Evolutionary conservation across 192 early-diverging fungal species (phyloP), one percentile per base, ranked within the genome.

Genomic region (Backusella liffmaniae): DNA sequence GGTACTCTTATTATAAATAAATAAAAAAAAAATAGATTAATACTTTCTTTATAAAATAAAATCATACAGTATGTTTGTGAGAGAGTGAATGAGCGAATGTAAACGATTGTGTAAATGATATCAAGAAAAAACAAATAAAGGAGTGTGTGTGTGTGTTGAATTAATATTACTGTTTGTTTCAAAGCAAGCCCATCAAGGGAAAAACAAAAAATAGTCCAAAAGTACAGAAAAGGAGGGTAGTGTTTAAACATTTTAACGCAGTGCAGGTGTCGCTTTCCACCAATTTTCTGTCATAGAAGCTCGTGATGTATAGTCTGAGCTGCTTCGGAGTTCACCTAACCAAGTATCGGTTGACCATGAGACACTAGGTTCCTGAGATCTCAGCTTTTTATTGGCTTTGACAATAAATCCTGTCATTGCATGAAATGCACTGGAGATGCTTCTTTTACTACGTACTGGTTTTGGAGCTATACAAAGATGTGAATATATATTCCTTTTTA

Each of bases 361-460:
- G 8, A 62, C 66, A 35, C 26, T 32, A n/a, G 23, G 29, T 30
- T 67, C 32, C 29, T 67, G 66, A 16, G 66, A 67, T n/a, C 66
- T 10, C 6, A 67, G 1, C 9, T 36, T 67, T 36, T 67, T 67
- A 35, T 36, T 41, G 41, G 69, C 41, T 15, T 44, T 70, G 9
- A 42, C 13, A 10, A 68, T 68, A 39, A 68, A 68, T 68, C 34
- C 34, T 21, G 67, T 36, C 67, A 68, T 35, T 37, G 67, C 67
- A 23, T 68, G 67, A 68, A 68, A 68, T 39, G 67, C 67, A 68
- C 35, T 68, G 0, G 67, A 68, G n/a, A 68, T 21, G 0, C 34
- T 36, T 68, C 35, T 68, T 36, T 68, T 68, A 21, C 34, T 23
- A 34, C 35, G 16, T 36, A 68, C n/a, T 37, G 35, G n/a, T 41